These are phyloP conservation scores for Amyloporia xantha DNA, from an alignment of 768 basidiomycete species.

Conservation along the genomic window DNA sequence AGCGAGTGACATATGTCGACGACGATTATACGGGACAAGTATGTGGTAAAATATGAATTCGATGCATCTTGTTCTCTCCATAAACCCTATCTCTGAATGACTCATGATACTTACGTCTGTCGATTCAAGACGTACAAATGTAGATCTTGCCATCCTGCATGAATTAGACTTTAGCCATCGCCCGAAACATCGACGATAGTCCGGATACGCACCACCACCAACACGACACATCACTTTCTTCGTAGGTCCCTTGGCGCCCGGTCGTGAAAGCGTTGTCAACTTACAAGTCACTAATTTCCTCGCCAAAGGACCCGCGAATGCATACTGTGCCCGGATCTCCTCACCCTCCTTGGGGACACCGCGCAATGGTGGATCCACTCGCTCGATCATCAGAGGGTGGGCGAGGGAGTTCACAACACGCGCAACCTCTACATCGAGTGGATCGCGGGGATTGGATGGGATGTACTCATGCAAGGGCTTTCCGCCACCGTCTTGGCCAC, in stretches of 20 bases:
- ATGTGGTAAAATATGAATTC: constrained; percentile 8
- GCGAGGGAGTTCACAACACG: constrained; percentile 65
- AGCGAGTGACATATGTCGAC: constrained; percentile 16
- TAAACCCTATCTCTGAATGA: neutral
- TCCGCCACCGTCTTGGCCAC: constrained; percentile 32
- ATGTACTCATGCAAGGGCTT: constrained; percentile 56
- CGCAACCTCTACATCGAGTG: constrained; percentile 78
- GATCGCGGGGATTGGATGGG: constrained; percentile 63
- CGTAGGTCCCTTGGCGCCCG: constrained; percentile 37
- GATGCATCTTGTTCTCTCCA: constrained; percentile 6
- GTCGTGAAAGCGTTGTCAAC: constrained; percentile 69
- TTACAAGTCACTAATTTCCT: constrained; percentile 74
- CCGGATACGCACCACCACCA: constrained; percentile 64
- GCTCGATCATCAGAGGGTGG: constrained; percentile 72
- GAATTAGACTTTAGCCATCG: constrained; percentile 2
- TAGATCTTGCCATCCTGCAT: constrained; percentile 72
- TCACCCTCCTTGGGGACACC: constrained; percentile 62
- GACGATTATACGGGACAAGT: constrained; percentile 9
- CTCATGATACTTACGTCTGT: constrained; percentile 46
- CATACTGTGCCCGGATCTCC: constrained; percentile 80
- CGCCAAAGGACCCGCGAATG: constrained; percentile 66
- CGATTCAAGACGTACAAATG: constrained; percentile 72
- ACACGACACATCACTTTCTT: constrained; percentile 93
- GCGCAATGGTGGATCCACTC: constrained; percentile 72
- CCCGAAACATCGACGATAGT: neutral